Base-by-base conservation (phyloP, 495 filamentous ascomycete genomes). In the Penicillium ucsense region DNA sequence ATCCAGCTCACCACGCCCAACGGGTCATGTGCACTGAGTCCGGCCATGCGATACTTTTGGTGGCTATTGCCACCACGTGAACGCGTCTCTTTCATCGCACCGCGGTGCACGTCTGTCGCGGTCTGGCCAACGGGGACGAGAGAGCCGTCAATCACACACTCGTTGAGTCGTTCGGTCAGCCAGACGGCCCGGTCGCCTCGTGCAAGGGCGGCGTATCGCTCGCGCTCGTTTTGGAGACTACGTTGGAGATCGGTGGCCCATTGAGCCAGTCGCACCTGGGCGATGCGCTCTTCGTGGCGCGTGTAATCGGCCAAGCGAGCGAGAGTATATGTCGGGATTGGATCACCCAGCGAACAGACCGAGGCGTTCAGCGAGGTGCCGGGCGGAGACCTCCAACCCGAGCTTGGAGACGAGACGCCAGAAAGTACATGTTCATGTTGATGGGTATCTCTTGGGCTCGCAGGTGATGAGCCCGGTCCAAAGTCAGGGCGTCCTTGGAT, bases 231-330 rank as follows among this genome's bases (percentile, higher is more conserved):
- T 28, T 83, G 77, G 4, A 95, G 67, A 53, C 85, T 89, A 41
- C 79, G 82, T 58, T 96, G 90, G 0, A 98, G 75, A 57, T 95
- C 88, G 2, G 81, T 76, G 7, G 91, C 91, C 92, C 92, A 98
- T 56, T 89, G 86, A 5, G 84, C 85, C 8, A 96, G 73, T 12
- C 85, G 77, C 28, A 95, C 76, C 56, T 88, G 86, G 4, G 87
- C 84, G n/a, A 86, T 66, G 8, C 72, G 74, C 52, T 90, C 82
- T 63, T 92, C 82, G 31, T 78, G 73, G 43, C 84, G 80, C 3
- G 81, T 82, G 57, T 86, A 80, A 50, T 86, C 82, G 31, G 82
- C 70, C 45, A 91, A 72, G 38, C 82, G 73, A 8, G 88, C 81
- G 45, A 94, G 73, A 3, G 85, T 75, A 55, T 87, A 84, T 11